Base-by-base conservation (phyloP, 2,329 filamentous ascomycete species). In the Phialocephala sp. region DNA sequence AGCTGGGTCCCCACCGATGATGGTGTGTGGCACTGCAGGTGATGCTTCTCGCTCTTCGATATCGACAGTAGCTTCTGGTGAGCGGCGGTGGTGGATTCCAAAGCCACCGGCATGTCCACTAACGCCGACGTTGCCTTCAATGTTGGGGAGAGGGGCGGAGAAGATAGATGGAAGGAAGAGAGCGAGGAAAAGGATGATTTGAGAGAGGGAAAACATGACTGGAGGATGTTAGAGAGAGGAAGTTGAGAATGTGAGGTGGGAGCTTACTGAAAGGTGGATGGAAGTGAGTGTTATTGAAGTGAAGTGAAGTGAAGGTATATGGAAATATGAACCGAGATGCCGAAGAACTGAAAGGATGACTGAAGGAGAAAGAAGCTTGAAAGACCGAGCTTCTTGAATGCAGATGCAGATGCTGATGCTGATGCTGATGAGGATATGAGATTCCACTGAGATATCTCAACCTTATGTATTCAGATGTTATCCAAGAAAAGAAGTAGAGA, bases 181-280 rank as follows among this genome's bases (percentile, higher is more conserved):
- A 27, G 63, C 24, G 27, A 63, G 22, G 4, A 52, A 37, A 24
- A 68, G 8, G 24, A 56, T 32, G 27, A 63, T 52, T 36, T 62
- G 59, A n/a, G 57, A 61, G 57, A 63, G 62, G 35, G 56, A 63
- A 59, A 54, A 39, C 66, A 68, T 68, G 32, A 37, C 60, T 63
- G 36, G 60, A 50, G 45, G 35, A 54, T 27, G 37, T 54, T 54
- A 35, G 27, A 54, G 37, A 52, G 35, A 64, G 50, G 24, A 52
- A 59, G 4, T 12, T 45, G 2, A 22, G 56, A 56, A 18, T 24
- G 24, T 20, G 20, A 24, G 47, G 37, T 32, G 18, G 35, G 24
- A 52, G 47, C 62, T 59, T 58, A 65, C 58, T 65, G 59, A 41
- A 62, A 27, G 52, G 22, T 27, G 11, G 22, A 35, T 54, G 22